Base-by-base conservation (phyloP, 371 early-diverging fungal species). In the Circinella minor region DNA sequence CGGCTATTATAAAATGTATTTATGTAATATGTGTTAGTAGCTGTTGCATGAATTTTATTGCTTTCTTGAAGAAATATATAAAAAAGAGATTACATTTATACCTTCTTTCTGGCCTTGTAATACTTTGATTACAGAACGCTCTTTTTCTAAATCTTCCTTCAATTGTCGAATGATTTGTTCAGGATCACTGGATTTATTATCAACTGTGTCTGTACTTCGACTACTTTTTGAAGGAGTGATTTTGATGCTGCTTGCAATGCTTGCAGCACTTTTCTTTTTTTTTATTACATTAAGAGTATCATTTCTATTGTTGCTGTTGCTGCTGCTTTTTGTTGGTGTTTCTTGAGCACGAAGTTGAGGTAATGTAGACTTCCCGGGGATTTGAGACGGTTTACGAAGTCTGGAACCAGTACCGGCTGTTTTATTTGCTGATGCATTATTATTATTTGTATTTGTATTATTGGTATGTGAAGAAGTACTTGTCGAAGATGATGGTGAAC, bases 51-150 rank as follows among this genome's bases (percentile, higher is more conserved):
- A 27, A 27, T 27, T 27, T 27, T 27, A 0, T 27, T 27, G 27
- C 2, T 27, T 27, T 27, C 27, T 27, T 27, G 27, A 43, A 43
- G 9, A 43, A 9, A 43, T 43, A 43, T 9, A 43, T 43, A 43
- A 9, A 43, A 43, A 43, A 43, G 11, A 43, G 11, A 43, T 1
- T 43, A 43, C 11, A 43, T 43, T 9, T 43, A 38, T 70, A 75
- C 84, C 84, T 74, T 81, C 80, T 78, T 84, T 84, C 55, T 84
- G 84, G 14, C 79, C 77, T 61, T 77, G 79, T 27, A 84, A 65
- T 0, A 79, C 77, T 9, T 71, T 71, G 18, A 73, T 57, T n/a
- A 77, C 71, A 4, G 76, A 64, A 18, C 74, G 74, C 63, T 84
- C 81, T 38, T 67, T 74, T 63, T 81, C 75, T 10, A 84, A 65